Conservation (phyloP, 192 early-diverging fungal genomes). For the Diversispora epigaea region DNA sequence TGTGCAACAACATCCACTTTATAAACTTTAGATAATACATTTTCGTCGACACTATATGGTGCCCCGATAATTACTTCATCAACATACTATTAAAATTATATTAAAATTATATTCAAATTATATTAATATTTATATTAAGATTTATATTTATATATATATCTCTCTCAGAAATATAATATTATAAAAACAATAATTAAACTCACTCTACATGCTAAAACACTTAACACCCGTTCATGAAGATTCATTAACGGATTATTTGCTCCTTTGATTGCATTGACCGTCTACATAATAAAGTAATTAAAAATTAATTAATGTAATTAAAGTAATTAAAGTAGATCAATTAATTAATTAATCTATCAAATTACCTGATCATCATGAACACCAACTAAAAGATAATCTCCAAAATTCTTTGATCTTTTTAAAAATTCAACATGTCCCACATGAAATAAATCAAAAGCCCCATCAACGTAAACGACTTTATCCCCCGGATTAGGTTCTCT, state of each 20-base stretch:
- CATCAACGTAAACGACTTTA: constrained; percentile 91
- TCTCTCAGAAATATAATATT: too few relatives aligned
- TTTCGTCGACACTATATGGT: constrained; percentile 83
- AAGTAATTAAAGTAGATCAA: background rate
- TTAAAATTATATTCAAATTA: constrained; percentile 3
- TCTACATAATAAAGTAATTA: constrained; percentile 38
- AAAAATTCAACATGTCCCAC: constrained; percentile 94
- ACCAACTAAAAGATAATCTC: constrained; percentile 91
- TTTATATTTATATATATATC: background rate
- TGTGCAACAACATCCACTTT: constrained; percentile 81
- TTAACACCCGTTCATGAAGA: constrained; percentile 88
- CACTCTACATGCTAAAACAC: constrained; percentile 90
- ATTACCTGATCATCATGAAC: constrained; percentile 81
- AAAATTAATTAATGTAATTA: background rate
- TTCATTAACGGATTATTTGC: constrained; percentile 94
- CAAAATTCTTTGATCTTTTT: constrained; percentile 76
- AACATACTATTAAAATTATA: constrained; percentile 59
- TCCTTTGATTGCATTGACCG: constrained; percentile 84
- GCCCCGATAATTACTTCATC: constrained; percentile 94
- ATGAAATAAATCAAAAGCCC: constrained; percentile 96
- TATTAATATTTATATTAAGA: background rate
- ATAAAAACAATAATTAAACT: constrained; percentile 32
- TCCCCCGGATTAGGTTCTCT: constrained; percentile 73
- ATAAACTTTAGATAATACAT: constrained; percentile 83
- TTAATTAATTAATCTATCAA: background rate